Base-by-base conservation (phyloP, 345 rosid genomes). In the Theobroma cacao region DNA sequence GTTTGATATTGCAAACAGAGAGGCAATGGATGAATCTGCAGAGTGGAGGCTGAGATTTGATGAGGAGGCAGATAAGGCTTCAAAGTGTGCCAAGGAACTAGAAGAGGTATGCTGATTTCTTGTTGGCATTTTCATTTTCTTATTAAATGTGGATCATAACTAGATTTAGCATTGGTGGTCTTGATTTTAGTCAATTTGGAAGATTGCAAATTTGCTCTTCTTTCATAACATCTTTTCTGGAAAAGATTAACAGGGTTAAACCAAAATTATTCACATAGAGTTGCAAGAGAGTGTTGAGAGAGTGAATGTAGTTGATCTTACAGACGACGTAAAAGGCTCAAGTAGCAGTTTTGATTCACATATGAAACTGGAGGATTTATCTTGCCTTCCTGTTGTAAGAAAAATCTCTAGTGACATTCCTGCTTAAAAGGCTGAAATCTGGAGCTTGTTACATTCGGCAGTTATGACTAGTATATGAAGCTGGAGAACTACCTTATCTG, bases 1-100 rank as follows among this genome's bases (percentile, higher is more conserved):
- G 79, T 93, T 96, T 77, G 99, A 96, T 89, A 85, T 93, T 11
- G 98, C 98, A 0, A 91, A 92, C 81, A 88, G 90, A 77, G 98
- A 96, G 69, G 98, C 99, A 58, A 85, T 92, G 95, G 97, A 96
- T 76, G 99, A 93, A 82, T 91, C 99, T 71, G 97, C 98, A 1
- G 99, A 91, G 43, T 96, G 99, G 99, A 84, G 99, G 68, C 75
- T 82, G 86, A 89, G 83, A 80, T 96, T 87, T 79, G 99, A 93
- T 66, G 78, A 45, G 38, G 92, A 96, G 81, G 82, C 83, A 5
- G 93, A 86, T 78, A 90, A 85, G 84, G 88, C 88, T 71, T 86
- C 86, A 18, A 89, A 78, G 68, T 95, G 99, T 79, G 85, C 84
- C 50, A 79, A 73, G 58, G 91, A 93, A 78, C 81, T 93, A 18